Conservation (phyloP, 2,329 filamentous ascomycete genomes). For the Fusarium hostae region DNA sequence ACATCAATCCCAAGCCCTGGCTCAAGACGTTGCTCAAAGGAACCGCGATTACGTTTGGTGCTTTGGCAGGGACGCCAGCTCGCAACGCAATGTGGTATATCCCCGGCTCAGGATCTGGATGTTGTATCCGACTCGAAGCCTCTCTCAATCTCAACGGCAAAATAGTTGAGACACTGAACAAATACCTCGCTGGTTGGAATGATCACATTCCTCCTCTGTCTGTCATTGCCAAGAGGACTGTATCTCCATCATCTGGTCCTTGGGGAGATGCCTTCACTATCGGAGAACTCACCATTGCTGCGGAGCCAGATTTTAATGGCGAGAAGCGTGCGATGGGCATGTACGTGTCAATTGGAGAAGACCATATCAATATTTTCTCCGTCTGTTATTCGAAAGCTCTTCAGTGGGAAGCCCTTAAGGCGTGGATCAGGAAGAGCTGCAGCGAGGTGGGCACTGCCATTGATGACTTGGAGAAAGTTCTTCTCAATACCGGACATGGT, state of each 20-base stretch:
- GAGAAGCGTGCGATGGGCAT: not conserved
- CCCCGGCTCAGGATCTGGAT: fast-evolving
- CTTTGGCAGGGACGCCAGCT: not conserved
- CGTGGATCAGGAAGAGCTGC: fast-evolving
- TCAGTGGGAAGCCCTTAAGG: fast-evolving
- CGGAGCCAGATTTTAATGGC: not conserved
- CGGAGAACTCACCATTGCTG: not conserved
- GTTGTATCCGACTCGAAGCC: fast-evolving
- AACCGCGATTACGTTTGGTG: fast-evolving
- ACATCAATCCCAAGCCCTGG: fast-evolving
- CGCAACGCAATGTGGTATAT: not conserved
- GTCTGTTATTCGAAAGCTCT: not conserved
- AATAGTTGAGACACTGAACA: fast-evolving
- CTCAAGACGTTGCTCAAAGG: fast-evolving
- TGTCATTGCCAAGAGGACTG: not conserved
- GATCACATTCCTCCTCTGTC: fast-evolving
- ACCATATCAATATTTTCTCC: not conserved
- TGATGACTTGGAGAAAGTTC: fast-evolving
- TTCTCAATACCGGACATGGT: fast-evolving
- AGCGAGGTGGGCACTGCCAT: not conserved
- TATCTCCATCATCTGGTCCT: fast-evolving
- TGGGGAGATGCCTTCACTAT: not conserved
- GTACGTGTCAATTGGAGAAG: not conserved
- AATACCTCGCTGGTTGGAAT: not conserved
- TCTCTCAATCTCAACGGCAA: fast-evolving